Percentiles rank a stretch among this genome's conserved stretches.
These are phyloP conservation scores for Cladophialophora exuberans DNA, from an alignment of 2,329 filamentous ascomycete species.

Conservation along the genomic window DNA sequence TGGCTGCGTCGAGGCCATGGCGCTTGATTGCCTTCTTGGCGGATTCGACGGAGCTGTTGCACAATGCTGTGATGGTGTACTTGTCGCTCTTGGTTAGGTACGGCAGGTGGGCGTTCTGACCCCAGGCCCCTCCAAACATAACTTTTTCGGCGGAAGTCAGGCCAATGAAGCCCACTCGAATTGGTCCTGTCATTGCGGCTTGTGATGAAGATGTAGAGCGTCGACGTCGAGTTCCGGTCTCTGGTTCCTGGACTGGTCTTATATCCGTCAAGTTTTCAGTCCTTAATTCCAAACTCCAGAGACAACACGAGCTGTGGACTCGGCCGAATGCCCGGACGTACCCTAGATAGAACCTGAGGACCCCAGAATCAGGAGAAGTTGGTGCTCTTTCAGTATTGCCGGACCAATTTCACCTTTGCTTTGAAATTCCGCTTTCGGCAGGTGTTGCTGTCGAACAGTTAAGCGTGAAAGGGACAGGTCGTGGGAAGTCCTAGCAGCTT, in stretches of 20 bases:
- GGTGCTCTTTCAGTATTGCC: no score
- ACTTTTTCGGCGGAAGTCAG: background rate
- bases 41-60: conserved; percentile 51
- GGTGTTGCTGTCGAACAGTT: no score
- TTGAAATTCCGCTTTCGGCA: no score
- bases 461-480: no score
- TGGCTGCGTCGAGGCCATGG: conserved; percentile 45
- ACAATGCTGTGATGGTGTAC: conserved; percentile 13
- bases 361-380: no score
- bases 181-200: conserved; percentile 3
- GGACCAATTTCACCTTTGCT: no score
- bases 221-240: no score
- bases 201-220: no score
- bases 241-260: background rate
- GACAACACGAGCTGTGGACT: background rate
- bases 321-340: conserved; percentile 1
- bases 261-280: background rate
- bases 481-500: no score
- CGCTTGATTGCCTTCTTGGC: conserved; percentile 47
- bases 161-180: conserved; percentile 11
- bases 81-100: conserved; percentile 5
- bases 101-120: conserved; percentile 4
- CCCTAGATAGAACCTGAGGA: no score
- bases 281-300: background rate
- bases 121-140: conserved; percentile 1